phyloP scores from a whole-genome alignment of 345 rosid genomes.

The Erucastrum elatum region DNA sequence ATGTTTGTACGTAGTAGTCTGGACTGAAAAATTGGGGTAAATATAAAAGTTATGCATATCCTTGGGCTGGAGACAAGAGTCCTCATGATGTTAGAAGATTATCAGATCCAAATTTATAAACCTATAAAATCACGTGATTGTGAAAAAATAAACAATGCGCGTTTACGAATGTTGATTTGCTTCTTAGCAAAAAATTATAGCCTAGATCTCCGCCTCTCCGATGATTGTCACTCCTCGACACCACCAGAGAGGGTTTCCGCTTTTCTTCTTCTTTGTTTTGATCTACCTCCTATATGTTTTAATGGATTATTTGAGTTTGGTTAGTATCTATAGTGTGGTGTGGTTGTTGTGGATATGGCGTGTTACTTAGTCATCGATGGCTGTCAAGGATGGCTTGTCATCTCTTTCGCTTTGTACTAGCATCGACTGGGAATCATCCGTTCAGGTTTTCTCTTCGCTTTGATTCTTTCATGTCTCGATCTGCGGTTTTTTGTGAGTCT shows the following conservation, averaged over 20 bases:
- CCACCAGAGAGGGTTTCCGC: neutral
- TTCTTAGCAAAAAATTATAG: neutral
- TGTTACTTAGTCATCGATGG: neutral
- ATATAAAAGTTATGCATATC: neutral
- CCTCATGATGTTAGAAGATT: neutral
- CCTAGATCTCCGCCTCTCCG: neutral
- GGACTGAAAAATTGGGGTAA: neutral
- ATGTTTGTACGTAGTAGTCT: neutral
- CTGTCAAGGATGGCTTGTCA: too few species aligned
- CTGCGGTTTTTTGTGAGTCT: neutral
- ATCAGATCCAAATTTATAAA: neutral
- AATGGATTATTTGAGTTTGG: neutral
- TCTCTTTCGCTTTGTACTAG: too few species aligned
- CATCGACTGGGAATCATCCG: too few species aligned
- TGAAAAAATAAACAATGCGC: neutral
- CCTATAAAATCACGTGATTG: neutral
- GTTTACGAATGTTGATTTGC: conserved; percentile 5
- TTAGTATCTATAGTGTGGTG: neutral
- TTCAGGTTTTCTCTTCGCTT: too few species aligned
- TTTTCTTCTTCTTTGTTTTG: neutral
- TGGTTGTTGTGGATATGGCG: neutral
- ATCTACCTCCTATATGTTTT: neutral
- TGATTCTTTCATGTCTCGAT: too few species aligned
- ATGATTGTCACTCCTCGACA: neutral
- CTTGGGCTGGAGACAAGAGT: neutral